Base-by-base conservation (phyloP, 495 filamentous ascomycete genomes). In the Bacidia rubella region DNA sequence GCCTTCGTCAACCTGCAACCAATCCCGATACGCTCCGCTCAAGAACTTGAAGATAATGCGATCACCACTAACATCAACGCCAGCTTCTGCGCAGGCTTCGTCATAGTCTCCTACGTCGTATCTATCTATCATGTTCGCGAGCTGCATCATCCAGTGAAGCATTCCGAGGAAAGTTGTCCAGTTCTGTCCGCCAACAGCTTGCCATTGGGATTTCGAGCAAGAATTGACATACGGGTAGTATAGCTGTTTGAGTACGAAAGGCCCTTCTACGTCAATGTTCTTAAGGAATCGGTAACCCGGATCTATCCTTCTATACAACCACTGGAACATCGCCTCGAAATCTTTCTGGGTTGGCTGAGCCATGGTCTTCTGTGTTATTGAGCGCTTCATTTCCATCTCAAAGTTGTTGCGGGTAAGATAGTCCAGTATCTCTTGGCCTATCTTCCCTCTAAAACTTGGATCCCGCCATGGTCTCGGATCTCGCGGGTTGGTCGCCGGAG, bases 101-200 rank as follows among this genome's bases (percentile, higher is more conserved):
- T 96, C 88, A 64, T 93, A 97, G 42, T 82, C 78, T 29, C 87
- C 80, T 21, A 67, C 55, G 2, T 74, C 66, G 62, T 84, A 96
- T 10, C 81, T 68, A 51, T 97, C 87, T 67, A 95, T 81, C 80
- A 94, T 94, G 49, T 84, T 77, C 11, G 88, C 86, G 44, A 97
- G 70, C 65, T 96, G 89, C 90, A 99, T 93, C 79, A 99, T 83
- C 92, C 92, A 99, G 66, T 99, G 90, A 45, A 99, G 73, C 68
- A 97, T 73, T 0, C 88, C 93, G 22, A 99, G 70, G 62, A 97
- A 95, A 0, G 85, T 86, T 24, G 83, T 81, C 92, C 92, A 99
- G 60, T 95, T 96, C 62, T 90, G 86, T 10, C 88, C 89, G 49
- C 92, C 92, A 3, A 97, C 93, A 1, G 93, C 90, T 0, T 86